A percentile compares a stretch with the other conserved stretches of the same genome.
Evolutionary conservation across 75 land plant species (phyloP).

Genomic region (Sequoia sempervirens): DNA sequence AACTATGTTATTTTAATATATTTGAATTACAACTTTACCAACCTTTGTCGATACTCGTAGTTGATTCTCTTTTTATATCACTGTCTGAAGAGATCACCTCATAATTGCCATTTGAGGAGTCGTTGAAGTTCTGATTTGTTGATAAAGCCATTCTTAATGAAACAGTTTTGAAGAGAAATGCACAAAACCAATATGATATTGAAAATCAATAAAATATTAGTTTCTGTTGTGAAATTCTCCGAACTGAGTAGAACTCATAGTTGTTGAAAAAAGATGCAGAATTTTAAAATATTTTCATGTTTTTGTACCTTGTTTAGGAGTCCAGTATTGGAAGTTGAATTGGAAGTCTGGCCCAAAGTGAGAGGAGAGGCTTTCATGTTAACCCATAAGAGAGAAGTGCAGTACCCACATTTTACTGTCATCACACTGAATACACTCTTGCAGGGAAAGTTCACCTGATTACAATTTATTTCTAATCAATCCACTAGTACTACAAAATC

Average conservation of each 20-base stretch:
- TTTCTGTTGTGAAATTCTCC: background rate
- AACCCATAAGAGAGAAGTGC: slow-evolving; percentile 56
- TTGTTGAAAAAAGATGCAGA: no score
- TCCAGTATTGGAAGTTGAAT: background rate
- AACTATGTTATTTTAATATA: background rate
- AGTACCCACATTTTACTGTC: slow-evolving; percentile 61
- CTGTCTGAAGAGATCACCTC: background rate
- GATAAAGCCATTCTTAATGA: background rate
- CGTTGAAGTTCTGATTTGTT: background rate
- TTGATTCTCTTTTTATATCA: background rate
- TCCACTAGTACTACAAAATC: background rate
- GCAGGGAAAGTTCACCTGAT: slow-evolving; percentile 59
- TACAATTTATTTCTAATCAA: background rate
- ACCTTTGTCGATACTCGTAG: background rate
- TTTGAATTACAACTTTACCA: background rate
- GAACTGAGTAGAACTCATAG: background rate
- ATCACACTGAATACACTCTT: slow-evolving; percentile 51
- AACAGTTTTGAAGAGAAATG: background rate
- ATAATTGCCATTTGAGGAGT: background rate
- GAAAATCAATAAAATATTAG: background rate
- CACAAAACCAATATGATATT: background rate
- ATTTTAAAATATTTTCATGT: background rate
- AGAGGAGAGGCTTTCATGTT: slow-evolving; percentile 32
- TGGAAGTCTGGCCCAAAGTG: slow-evolving; percentile 1
- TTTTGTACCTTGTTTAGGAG: background rate